phyloP scores from a whole-genome alignment of 805 yeast genomes.

The Myxozyma sirexii region DNA sequence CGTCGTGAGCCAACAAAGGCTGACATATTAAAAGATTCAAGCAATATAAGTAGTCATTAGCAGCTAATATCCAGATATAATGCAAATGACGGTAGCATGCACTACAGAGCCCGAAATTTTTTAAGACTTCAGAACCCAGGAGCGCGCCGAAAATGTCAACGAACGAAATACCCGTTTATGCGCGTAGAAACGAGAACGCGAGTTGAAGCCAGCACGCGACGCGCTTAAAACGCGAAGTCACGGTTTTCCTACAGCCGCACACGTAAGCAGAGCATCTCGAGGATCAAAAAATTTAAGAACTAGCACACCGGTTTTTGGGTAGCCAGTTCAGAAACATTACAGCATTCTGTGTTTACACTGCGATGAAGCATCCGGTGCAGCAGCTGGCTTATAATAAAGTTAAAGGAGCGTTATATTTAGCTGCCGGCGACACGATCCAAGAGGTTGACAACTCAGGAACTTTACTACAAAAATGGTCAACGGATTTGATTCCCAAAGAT shows the following conservation, averaged over 20 bases:
- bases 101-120: no score
- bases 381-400: conserved; percentile 14
- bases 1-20: no score
- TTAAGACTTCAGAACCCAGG: no score
- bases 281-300: not conserved
- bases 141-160: not conserved
- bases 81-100: no score
- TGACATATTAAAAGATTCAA: no score
- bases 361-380: conserved; percentile 34
- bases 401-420: conserved; percentile 10
- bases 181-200: not conserved
- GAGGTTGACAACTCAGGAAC: conserved; percentile 21
- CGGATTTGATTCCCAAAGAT: not conserved
- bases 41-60: no score
- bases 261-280: not conserved
- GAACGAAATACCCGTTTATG: not conserved
- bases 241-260: conserved; percentile 11
- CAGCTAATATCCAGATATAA: no score
- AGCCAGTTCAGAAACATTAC: no score
- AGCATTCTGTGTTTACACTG: not conserved
- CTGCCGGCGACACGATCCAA: conserved; percentile 19
- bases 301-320: not conserved
- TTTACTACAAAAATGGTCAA: conserved; percentile 3
- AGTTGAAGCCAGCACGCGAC: not conserved
- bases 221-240: conserved; percentile 15